phyloP scores from a whole-genome alignment of 1,284 basidiomycete species.

The Fomitopsis pinicola region DNA sequence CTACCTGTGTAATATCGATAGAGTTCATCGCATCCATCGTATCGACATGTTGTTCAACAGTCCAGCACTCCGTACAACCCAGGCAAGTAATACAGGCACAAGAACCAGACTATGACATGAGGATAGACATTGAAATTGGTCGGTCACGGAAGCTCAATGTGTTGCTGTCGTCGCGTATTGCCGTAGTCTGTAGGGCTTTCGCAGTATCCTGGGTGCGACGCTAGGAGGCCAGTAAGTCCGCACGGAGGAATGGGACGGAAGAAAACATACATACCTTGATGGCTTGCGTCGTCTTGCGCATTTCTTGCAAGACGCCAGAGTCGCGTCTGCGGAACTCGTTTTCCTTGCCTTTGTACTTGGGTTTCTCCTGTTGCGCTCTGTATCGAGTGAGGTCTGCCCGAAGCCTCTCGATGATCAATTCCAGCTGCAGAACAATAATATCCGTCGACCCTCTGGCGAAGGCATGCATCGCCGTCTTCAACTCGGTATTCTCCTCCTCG shows the following conservation, averaged over 20 bases:
- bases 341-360: conserved; percentile 11
- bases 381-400: conserved; percentile 11
- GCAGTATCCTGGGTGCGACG: neutral
- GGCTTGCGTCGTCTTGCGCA: neutral
- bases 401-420: conserved; percentile 13
- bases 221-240: neutral
- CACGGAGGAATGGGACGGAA: neutral
- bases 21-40: conserved; percentile 3
- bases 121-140: neutral
- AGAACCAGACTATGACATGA: neutral
- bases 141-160: neutral
- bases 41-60: neutral
- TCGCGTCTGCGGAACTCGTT: neutral
- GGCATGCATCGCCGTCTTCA: conserved; percentile 15
- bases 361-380: conserved; percentile 12
- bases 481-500: conserved; percentile 16
- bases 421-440: conserved; percentile 14
- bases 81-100: neutral
- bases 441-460: conserved; percentile 17
- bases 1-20: conserved; percentile 10
- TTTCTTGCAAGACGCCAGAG: neutral
- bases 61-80: neutral
- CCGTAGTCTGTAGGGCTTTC: neutral
- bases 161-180: neutral
- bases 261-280: neutral